Percentiles rank a stretch among this genome's conserved stretches.
Conservation (phyloP, 495 filamentous ascomycete genomes). For the Poronia punctata region DNA sequence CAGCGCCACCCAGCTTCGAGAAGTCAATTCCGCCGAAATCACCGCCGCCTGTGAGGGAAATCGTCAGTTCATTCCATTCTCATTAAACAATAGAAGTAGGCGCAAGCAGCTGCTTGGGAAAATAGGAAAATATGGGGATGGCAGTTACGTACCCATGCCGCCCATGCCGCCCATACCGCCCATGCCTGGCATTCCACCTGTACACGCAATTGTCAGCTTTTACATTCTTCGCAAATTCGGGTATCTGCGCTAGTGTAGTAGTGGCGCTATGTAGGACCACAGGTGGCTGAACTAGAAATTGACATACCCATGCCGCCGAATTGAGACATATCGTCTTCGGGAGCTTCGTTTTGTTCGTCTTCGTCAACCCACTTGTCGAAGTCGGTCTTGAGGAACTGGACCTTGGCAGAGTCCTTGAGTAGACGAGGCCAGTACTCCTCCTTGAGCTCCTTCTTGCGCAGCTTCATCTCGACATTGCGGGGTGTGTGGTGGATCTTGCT, state of each 20-base stretch:
- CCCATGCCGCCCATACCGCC: slow-evolving; percentile 40
- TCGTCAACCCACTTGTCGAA: slow-evolving; percentile 99
- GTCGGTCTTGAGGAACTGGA: slow-evolving; percentile 97
- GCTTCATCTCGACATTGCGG: slow-evolving; percentile 78
- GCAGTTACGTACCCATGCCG: slow-evolving; percentile 42
- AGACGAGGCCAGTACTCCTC: slow-evolving; percentile 91
- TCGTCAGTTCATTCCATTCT: neutral
- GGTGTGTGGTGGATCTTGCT: slow-evolving; percentile 77
- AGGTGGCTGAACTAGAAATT: too few relatives aligned
- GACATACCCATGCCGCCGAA: slow-evolving; percentile 54
- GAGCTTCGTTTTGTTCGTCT: slow-evolving; percentile 89
- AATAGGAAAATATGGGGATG: neutral
- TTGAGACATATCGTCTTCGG: slow-evolving; percentile 77
- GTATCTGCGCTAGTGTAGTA: too few relatives aligned
- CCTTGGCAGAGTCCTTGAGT: slow-evolving; percentile 78
- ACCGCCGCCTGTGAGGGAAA: slow-evolving; percentile 33
- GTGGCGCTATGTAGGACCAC: neutral
- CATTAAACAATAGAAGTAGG: neutral
- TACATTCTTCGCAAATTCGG: neutral
- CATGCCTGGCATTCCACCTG: slow-evolving; percentile 39
- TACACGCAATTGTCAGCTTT: slow-evolving; percentile 16
- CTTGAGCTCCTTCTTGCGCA: slow-evolving; percentile 93
- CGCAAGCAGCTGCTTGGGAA: neutral
- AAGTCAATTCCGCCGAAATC: slow-evolving; percentile 76
- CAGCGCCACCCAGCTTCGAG: slow-evolving; percentile 75